Percentiles rank a stretch among this genome's conserved stretches.
Evolutionary conservation across 768 basidiomycete genomes (phyloP).

Genomic region (Ramaria sp.): DNA sequence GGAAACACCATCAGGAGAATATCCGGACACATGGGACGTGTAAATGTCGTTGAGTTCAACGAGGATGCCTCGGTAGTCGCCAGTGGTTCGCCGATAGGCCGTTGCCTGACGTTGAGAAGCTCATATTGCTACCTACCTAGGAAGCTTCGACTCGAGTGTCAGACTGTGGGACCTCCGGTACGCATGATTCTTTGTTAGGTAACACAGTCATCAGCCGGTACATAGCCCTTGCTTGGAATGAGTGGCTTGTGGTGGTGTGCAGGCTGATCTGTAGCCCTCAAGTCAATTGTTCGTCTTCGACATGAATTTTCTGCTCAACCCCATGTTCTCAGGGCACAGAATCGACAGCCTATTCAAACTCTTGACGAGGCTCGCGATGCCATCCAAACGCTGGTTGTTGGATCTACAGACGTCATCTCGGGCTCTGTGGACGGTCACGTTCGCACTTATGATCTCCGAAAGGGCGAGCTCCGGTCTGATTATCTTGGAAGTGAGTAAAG

Average conservation of each 20-base stretch:
- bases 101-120: background rate
- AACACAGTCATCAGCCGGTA: conserved; percentile 1
- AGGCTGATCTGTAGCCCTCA: background rate
- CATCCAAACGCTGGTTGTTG: conserved; percentile 69
- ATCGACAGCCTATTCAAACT: conserved; percentile 80
- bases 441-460: conserved; percentile 89
- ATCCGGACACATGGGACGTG: conserved; percentile 83
- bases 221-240: background rate
- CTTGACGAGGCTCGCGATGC: conserved; percentile 84
- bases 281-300: background rate
- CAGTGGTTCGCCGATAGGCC: conserved; percentile 48
- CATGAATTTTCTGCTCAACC: background rate
- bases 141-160: conserved; percentile 87
- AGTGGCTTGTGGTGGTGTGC: background rate
- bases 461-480: conserved; percentile 83
- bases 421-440: conserved; percentile 90
- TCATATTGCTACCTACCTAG: conserved; percentile 27
- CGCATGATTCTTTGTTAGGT: conserved; percentile 14
- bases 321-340: conserved; percentile 44
- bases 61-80: conserved; percentile 78
- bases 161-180: conserved; percentile 89
- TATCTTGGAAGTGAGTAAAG: conserved; percentile 73
- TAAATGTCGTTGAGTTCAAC: conserved; percentile 86
- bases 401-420: conserved; percentile 53
- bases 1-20: conserved; percentile 77